phyloP scores from a whole-genome alignment of 2,329 filamentous ascomycete genomes.

The Fusarium circinatum region DNA sequence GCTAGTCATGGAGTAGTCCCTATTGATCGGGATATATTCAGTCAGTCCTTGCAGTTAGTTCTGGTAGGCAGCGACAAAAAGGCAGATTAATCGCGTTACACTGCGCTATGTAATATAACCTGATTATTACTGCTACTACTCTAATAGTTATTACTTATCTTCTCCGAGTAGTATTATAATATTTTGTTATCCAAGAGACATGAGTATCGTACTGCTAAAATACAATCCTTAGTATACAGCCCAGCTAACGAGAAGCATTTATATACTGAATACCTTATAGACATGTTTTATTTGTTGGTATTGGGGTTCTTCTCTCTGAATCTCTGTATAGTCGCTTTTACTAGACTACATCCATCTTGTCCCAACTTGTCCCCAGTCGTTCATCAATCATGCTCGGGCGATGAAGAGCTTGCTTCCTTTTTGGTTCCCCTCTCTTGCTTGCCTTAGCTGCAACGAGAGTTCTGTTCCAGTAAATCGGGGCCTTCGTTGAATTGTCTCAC shows the following conservation, averaged over 20 bases:
- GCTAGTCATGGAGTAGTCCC: background rate
- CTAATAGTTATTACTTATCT: background rate
- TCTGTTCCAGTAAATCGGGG: no score
- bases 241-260: background rate
- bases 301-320: accelerated
- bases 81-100: accelerated
- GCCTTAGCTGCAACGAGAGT: no score
- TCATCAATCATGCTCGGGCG: no score
- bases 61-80: background rate
- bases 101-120: accelerated
- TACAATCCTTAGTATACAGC: accelerated
- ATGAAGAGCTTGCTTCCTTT: no score
- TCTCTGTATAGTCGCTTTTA: no score
- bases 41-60: accelerated
- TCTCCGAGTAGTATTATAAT: accelerated
- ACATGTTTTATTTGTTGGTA: background rate
- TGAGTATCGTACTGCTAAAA: background rate
- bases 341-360: background rate
- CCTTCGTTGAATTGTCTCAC: no score
- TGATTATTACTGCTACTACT: accelerated
- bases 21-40: accelerated
- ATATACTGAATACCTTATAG: background rate
- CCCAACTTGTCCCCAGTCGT: no score
- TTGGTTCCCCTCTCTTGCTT: no score
- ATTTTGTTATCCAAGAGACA: background rate